These are phyloP conservation scores for Rhododendron vialii DNA, from an alignment of 148 eudicot genomes.

Conservation along the genomic window DNA sequence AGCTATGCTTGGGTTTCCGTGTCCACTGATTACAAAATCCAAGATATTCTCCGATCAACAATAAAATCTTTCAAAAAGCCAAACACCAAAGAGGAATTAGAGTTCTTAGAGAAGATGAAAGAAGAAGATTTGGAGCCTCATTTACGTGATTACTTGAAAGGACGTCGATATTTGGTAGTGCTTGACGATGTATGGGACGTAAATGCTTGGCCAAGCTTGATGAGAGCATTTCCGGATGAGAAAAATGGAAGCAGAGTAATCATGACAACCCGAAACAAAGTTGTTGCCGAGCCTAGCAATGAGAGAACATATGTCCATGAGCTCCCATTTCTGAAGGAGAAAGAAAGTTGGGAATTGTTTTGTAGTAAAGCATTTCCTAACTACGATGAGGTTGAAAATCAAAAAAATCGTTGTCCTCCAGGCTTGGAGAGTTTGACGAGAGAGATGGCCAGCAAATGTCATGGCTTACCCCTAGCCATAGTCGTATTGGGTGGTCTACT, in stretches of 20 bases:
- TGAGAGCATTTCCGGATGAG: background rate
- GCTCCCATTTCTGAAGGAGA: background rate
- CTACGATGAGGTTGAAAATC: background rate
- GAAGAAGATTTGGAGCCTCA: background rate
- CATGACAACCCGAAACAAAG: background rate
- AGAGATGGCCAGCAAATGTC: conserved; percentile 8
- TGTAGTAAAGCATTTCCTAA: background rate
- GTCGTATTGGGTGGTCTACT: conserved; percentile 12
- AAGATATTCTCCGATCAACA: background rate
- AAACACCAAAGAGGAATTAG: background rate
- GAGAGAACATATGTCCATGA: background rate
- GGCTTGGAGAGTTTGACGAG: background rate
- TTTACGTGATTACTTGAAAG: background rate
- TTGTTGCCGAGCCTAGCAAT: background rate
- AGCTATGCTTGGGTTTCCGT: background rate
- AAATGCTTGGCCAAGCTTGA: conserved; percentile 6
- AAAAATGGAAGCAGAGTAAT: conserved; percentile 4
- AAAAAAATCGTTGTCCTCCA: background rate
- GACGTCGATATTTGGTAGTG: background rate
- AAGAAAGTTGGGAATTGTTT: conserved; percentile 8
- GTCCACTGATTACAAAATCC: background rate
- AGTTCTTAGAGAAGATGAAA: conserved; percentile 1
- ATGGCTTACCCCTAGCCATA: conserved; percentile 9
- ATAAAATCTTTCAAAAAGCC: background rate
- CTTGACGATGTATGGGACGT: conserved; percentile 13